Evolutionary conservation across 108 stramenopile species (phyloP), one percentile per base, ranked within the genome.

Genomic region (Cyclotella cryptica): DNA sequence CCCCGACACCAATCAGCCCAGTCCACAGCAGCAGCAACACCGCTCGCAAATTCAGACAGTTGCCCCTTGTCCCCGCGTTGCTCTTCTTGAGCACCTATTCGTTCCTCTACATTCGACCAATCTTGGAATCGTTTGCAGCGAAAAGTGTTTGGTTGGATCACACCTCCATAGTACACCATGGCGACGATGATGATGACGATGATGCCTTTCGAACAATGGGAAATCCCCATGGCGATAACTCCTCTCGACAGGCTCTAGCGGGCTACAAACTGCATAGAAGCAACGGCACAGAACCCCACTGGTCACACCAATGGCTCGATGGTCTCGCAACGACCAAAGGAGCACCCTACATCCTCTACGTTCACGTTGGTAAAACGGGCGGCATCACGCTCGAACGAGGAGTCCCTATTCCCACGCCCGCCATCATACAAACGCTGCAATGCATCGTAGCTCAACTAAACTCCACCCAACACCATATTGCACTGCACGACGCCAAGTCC

Each of bases 331-430:
- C 40, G 8, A 41, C 14, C 61, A 1, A 62, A 18, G 35, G 15
- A 8, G 39, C 15, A 4, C 61, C 61, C 9, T 42, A 17, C 15
- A 62, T 62, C 15, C 19, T 41, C 15, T 62, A 62, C 39, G 19
- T 40, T 40, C 61, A 62, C 19, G 61, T 62, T 0, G 61, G 61
- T 17, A 62, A 62, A 26, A 62, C 61, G 35, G 61, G 61, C 10
- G 61, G 61, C 10, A 62, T 62, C 14, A 30, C 61, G 18, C 35
- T 62, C 29, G 61, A 62, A 19, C 28, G 39, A 39, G 61, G 61
- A 19, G 61, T 62, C 15, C 61, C 61, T 1, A 41, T 62, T 15
- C 13, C 11, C 13, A 41, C 40, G 24, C 8, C 18, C 39, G 14
- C 30, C 24, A 26, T 42, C 13, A 62, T 62, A 15, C 18, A 1